Evolutionary conservation across 2,329 filamentous ascomycete species (phyloP), one percentile per base, ranked within the genome.

Genomic region (Salinomyces thailandicus): DNA sequence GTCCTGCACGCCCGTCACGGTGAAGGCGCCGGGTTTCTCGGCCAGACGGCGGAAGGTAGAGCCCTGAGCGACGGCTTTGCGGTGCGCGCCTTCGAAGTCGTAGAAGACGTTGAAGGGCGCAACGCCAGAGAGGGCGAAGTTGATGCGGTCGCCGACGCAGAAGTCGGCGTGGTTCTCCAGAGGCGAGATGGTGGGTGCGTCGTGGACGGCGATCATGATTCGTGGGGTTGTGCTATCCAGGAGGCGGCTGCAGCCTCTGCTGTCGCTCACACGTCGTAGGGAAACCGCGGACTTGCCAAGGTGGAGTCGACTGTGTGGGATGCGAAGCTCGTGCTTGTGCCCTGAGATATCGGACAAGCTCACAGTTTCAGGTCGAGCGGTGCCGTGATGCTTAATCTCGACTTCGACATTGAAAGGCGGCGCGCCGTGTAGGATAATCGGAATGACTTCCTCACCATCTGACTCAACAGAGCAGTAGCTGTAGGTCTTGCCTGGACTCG

Each of bases 51-150:
- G 81, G 73, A 98, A 98, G 45, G 75, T 87, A 13, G 85, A 93
- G 16, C 77, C 81, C 24, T 74, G 66, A 9, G 82, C 80, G 46
- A 81, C 80, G 13, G 89, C 91, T 58, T 85, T 89, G 62, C 83
- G 79, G 38, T 76, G 68, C 28, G 74, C 72, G 37, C 79, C 81
- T 49, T 87, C 79, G 62, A 98, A 98, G 8, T 77, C 82, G 64
- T 98, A 98, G 59, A 80, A 81, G 30, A 98, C 81, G 30, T 89
- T 85, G 60, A 98, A 98, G 0, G 93, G 93, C 13, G 86, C 79
- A 37, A 84, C 83, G 30, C 91, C 93, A 1, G 85, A 85, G 5
- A 98, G 75, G 0, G 85, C 86, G 63, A 94, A 98, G 3, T 84
- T 82, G 46, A 98, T 81, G 36, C 87, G 81, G 60, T 98, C 91